Conservation (phyloP, 345 rosid species). For the Populus tremula region DNA sequence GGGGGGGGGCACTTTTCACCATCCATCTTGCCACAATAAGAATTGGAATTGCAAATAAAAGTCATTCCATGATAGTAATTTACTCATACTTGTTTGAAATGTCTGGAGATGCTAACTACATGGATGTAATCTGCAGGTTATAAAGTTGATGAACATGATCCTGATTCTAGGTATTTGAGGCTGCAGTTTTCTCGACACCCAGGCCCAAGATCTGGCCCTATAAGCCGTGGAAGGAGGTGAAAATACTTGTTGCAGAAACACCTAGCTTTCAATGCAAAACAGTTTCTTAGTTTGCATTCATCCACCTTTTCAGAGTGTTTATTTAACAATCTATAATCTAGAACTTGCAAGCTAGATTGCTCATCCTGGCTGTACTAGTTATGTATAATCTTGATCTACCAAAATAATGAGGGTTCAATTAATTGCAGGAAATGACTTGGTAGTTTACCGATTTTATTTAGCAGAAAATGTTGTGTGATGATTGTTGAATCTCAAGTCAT, state of each 20-base stretch:
- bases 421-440: neutral
- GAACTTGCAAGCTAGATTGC: slow-evolving; percentile 15
- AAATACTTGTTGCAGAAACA: neutral
- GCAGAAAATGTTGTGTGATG: slow-evolving; percentile 20
- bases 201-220: slow-evolving; percentile 59
- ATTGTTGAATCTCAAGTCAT: neutral
- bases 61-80: neutral
- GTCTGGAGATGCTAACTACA: slow-evolving; percentile 10
- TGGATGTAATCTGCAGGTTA: slow-evolving; percentile 47
- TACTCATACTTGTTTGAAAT: neutral
- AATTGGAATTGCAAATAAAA: neutral
- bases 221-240: slow-evolving; percentile 68
- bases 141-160: slow-evolving; percentile 68
- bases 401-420: slow-evolving; percentile 4
- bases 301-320: slow-evolving; percentile 9
- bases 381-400: slow-evolving; percentile 15
- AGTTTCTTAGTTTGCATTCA: neutral
- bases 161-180: slow-evolving; percentile 62
- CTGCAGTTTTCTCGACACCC: slow-evolving; percentile 72
- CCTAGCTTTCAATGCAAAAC: slow-evolving; percentile 17
- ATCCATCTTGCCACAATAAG: neutral
- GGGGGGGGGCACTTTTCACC: neutral
- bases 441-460: slow-evolving; percentile 7
- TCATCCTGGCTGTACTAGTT: slow-evolving; percentile 7
- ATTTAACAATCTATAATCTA: slow-evolving; percentile 7